These are phyloP conservation scores for Pythium oligandrum DNA, from an alignment of 352 stramenopile species.

Conservation along the genomic window DNA sequence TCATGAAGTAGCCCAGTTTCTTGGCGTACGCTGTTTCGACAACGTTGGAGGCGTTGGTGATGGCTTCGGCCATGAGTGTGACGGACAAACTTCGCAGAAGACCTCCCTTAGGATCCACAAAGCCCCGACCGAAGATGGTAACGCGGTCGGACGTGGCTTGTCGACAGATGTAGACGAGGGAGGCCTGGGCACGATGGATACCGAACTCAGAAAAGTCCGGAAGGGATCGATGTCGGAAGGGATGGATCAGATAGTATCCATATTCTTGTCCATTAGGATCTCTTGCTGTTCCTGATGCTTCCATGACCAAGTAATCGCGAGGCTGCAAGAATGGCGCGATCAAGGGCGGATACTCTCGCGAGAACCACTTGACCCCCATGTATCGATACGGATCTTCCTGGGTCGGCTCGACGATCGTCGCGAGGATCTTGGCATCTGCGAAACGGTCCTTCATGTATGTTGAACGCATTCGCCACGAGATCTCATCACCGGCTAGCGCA, in stretches of 20 bases:
- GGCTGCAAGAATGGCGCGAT: background rate
- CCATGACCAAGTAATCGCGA: constrained; percentile 38
- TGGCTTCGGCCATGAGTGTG: constrained; percentile 30
- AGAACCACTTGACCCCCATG: constrained; percentile 44
- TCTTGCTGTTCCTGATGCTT: constrained; percentile 35
- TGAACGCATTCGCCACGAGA: constrained; percentile 20
- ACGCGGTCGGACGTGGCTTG: constrained; percentile 19
- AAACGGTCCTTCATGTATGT: constrained; percentile 25
- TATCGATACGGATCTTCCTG: constrained; percentile 33
- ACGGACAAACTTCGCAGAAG: constrained; percentile 21
- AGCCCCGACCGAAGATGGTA: constrained; percentile 47
- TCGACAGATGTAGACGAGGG: constrained; percentile 37
- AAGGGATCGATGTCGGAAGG: constrained; percentile 27
- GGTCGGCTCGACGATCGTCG: constrained; percentile 22
- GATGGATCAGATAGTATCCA: constrained; percentile 59
- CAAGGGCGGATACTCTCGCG: constrained; percentile 5
- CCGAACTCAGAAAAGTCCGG: constrained; percentile 19
- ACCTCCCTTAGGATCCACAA: constrained; percentile 30
- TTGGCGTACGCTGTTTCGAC: constrained; percentile 59
- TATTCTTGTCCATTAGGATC: constrained; percentile 17
- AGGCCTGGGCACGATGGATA: constrained; percentile 33
- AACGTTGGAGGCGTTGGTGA: constrained; percentile 25
- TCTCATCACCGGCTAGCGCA: constrained; percentile 15
- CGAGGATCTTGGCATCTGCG: constrained; percentile 20
- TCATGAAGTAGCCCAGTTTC: constrained; percentile 59